Evolutionary conservation across 1,139 yeast species (phyloP).

Genomic region (Spathaspora jeffriesii): DNA sequence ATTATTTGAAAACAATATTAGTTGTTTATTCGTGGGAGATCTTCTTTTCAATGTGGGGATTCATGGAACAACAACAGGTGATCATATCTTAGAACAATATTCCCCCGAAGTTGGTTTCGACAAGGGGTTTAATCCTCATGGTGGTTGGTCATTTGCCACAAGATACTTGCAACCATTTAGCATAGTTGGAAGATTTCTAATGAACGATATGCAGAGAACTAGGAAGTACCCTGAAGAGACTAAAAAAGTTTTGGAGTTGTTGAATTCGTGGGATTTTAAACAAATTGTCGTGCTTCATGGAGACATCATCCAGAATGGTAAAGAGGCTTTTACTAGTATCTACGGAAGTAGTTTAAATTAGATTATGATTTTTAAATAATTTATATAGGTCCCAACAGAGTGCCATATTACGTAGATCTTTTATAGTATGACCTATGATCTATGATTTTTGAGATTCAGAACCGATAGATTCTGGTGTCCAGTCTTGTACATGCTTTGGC

Average conservation of each 20-base stretch:
- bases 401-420: not conserved
- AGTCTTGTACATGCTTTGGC: conserved; percentile 6
- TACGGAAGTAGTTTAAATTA: conserved; percentile 1
- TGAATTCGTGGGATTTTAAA: conserved; percentile 40
- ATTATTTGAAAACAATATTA: conserved; percentile 36
- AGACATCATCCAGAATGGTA: conserved; percentile 36
- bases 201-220: conserved; percentile 17
- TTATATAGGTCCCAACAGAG: not conserved
- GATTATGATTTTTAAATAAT: too few species aligned
- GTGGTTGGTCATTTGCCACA: conserved; percentile 28
- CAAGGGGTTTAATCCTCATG: conserved; percentile 24
- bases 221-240: conserved; percentile 11
- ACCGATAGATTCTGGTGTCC: not conserved
- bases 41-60: conserved; percentile 41
- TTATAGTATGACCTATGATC: not conserved
- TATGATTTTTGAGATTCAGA: not conserved
- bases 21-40: conserved; percentile 50
- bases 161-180: conserved; percentile 30
- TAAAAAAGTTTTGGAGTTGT: conserved; percentile 22
- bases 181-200: conserved; percentile 19
- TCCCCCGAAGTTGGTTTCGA: conserved; percentile 38
- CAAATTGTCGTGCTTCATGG: conserved; percentile 53
- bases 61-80: conserved; percentile 10
- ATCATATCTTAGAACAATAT: conserved; percentile 20
- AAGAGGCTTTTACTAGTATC: conserved; percentile 15